Evolutionary conservation across 2,329 filamentous ascomycete genomes (phyloP).

Genomic region (Penicillium sp.): DNA sequence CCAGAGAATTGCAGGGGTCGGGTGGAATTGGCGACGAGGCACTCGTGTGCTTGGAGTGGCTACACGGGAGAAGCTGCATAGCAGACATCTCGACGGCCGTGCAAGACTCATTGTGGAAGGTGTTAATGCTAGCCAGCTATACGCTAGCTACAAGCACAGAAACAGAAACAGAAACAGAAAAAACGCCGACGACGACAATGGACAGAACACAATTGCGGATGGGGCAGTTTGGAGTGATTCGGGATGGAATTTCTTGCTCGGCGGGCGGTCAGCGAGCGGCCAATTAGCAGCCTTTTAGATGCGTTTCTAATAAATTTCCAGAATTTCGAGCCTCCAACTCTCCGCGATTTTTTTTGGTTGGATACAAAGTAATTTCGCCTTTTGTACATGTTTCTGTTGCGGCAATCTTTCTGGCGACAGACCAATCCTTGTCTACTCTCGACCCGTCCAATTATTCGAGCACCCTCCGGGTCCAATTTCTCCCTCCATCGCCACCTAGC

Average conservation of each 20-base stretch:
- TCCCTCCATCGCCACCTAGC: constrained; percentile 4
- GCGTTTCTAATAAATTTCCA: constrained; percentile 27
- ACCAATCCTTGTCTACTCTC: constrained; percentile 1
- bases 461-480: constrained; percentile 5
- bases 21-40: constrained; percentile 51
- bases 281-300: constrained; percentile 24
- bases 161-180: constrained; percentile 1
- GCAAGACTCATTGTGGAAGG: constrained; percentile 48
- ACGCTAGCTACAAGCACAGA: constrained; percentile 22
- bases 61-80: constrained; percentile 49
- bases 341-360: constrained; percentile 4
- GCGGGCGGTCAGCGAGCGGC: constrained; percentile 24
- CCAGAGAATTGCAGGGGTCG: constrained; percentile 39
- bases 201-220: constrained; percentile 14
- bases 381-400: constrained; percentile 21
- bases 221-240: constrained; percentile 15
- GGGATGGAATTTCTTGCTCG: constrained; percentile 28
- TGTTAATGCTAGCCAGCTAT: constrained; percentile 25
- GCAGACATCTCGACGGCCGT: constrained; percentile 51
- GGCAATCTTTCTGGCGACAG: constrained; percentile 11
- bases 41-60: constrained; percentile 39
- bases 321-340: constrained; percentile 16
- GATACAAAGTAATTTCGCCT: not conserved
- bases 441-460: constrained; percentile 1
- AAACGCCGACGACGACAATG: constrained; percentile 13